Percentiles rank a stretch among this genome's conserved stretches.
These are phyloP conservation scores for Cymbidium sinense DNA, from an alignment of 106 monocot genomes.

Conservation along the genomic window DNA sequence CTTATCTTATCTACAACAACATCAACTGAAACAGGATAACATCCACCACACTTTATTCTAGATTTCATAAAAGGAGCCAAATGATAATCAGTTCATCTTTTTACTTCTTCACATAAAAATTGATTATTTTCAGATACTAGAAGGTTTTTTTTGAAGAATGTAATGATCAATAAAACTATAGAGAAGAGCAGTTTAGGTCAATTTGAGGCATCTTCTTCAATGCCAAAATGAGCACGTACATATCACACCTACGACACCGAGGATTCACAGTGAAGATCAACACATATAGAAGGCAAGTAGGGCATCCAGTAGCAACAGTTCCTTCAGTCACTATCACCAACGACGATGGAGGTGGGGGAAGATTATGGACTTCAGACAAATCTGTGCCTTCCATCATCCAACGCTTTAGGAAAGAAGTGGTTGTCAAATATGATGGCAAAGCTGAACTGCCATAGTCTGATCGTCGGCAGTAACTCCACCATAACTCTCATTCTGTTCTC, in stretches of 20 bases:
- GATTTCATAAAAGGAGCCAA: not conserved
- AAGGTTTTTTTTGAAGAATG: not conserved
- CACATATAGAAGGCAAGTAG: slow-evolving; percentile 67
- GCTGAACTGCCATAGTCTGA: slow-evolving; percentile 17
- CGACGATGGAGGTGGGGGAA: not conserved
- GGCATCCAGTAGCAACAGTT: slow-evolving; percentile 51
- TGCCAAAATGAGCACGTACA: slow-evolving; percentile 17
- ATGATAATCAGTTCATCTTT: not conserved
- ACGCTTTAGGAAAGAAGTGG: slow-evolving; percentile 17
- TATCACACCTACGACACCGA: slow-evolving; percentile 46
- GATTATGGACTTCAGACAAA: not conserved
- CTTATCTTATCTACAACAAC: not conserved
- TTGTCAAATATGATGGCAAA: slow-evolving; percentile 16
- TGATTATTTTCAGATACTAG: not conserved
- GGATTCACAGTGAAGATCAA: slow-evolving; percentile 47
- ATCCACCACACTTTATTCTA: not conserved
- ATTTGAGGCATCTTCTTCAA: slow-evolving; percentile 31
- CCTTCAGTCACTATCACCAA: not conserved
- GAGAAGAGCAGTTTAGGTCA: slow-evolving; percentile 38
- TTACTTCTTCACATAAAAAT: not conserved
- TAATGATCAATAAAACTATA: not conserved
- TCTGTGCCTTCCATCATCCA: not conserved
- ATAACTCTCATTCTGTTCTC: slow-evolving; percentile 19
- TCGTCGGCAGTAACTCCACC: not conserved
- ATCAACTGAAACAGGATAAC: not conserved